Percentiles rank a stretch among this genome's conserved stretches.
phyloP scores from a whole-genome alignment of 257 asterid genomes.

The Mitragyna speciosa region DNA sequence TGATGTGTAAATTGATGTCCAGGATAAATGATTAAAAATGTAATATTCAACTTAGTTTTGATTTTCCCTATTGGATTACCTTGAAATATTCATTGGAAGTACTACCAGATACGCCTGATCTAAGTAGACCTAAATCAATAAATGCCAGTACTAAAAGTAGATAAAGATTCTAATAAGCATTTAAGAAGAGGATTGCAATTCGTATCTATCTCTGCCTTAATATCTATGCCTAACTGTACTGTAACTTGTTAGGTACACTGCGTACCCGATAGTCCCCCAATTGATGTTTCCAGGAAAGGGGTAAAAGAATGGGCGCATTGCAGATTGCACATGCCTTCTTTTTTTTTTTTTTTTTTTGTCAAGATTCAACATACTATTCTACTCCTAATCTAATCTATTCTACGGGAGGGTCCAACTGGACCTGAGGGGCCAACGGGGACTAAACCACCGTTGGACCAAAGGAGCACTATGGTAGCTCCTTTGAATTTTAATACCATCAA shows the following conservation, averaged over 20 bases:
- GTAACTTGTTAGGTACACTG: neutral
- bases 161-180: neutral
- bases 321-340: slow-evolving; percentile 2
- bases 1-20: neutral
- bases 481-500: no score
- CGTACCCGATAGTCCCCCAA: neutral
- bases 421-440: no score
- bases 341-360: no score
- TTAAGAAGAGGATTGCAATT: neutral
- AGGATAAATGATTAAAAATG: neutral
- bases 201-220: neutral
- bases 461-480: no score
- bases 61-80: neutral
- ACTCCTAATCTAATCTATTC: no score
- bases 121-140: neutral
- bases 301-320: neutral
- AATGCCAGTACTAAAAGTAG: neutral
- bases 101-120: neutral
- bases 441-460: no score
- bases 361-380: no score
- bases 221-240: neutral
- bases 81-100: neutral
- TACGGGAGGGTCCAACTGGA: no score
- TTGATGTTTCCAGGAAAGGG: neutral
- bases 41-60: neutral